Percentiles rank a stretch among this genome's conserved stretches.
These are phyloP conservation scores for Didymella glomerata DNA, from an alignment of 2,329 filamentous ascomycete species.

Conservation along the genomic window DNA sequence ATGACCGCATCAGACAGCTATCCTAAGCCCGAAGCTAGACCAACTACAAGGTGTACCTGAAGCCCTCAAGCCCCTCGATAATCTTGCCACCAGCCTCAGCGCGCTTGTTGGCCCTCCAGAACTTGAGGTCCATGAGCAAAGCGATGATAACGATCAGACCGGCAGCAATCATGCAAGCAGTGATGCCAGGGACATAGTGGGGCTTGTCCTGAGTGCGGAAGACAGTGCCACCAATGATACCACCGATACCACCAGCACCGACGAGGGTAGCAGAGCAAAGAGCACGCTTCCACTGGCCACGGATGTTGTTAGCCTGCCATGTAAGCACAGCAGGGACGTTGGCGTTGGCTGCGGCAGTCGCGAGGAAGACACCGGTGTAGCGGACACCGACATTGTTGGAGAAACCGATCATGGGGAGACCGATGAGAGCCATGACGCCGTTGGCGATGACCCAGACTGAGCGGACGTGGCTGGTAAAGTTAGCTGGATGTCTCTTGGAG, in stretches of 20 bases:
- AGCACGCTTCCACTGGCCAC: slow-evolving; percentile 87
- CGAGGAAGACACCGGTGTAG: slow-evolving; percentile 72
- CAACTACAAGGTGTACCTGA: slow-evolving; percentile 42
- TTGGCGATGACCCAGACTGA: slow-evolving; percentile 74
- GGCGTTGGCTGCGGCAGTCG: slow-evolving; percentile 76
- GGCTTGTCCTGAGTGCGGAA: slow-evolving; percentile 62
- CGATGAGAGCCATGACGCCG: slow-evolving; percentile 70
- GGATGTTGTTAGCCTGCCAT: slow-evolving; percentile 88
- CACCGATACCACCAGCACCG: slow-evolving; percentile 78
- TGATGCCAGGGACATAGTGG: slow-evolving; percentile 47
- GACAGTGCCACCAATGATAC: slow-evolving; percentile 78
- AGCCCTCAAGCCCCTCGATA: slow-evolving; percentile 49
- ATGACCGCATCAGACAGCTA: background rate
- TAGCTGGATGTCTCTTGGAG: background rate
- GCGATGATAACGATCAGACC: slow-evolving; percentile 49
- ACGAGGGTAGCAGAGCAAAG: slow-evolving; percentile 79
- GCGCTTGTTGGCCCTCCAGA: slow-evolving; percentile 49
- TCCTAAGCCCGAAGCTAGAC: background rate
- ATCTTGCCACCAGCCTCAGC: slow-evolving; percentile 51
- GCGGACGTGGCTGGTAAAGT: slow-evolving; percentile 40
- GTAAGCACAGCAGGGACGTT: slow-evolving; percentile 78
- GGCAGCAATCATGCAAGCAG: slow-evolving; percentile 49
- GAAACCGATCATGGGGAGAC: slow-evolving; percentile 77
- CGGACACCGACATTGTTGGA: slow-evolving; percentile 61
- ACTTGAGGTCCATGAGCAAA: slow-evolving; percentile 41